These are phyloP conservation scores for Penicillium sp. DNA, from an alignment of 2,329 filamentous ascomycete genomes.

Conservation along the genomic window DNA sequence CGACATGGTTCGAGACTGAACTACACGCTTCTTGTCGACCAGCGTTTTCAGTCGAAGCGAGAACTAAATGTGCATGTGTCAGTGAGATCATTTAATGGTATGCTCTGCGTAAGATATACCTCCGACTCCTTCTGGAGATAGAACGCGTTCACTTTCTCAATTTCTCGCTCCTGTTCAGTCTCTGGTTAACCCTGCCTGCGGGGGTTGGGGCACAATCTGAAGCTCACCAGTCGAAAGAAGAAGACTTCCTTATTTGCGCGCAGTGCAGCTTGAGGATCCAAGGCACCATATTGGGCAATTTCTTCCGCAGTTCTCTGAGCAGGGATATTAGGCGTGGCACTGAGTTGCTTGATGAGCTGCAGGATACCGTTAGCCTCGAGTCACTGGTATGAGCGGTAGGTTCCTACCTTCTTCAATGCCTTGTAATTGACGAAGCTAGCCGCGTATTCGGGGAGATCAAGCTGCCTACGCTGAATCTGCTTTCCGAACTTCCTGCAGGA, in stretches of 20 bases:
- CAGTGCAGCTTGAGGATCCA: constrained; percentile 78
- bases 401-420: constrained; percentile 84
- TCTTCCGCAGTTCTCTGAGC: constrained; percentile 61
- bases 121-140: constrained; percentile 98
- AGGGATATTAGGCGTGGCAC: constrained; percentile 77
- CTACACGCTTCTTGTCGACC: constrained; percentile 87
- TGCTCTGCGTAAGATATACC: constrained; percentile 49
- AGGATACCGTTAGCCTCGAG: constrained; percentile 26
- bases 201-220: neutral
- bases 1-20: constrained; percentile 72
- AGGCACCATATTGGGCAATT: constrained; percentile 40
- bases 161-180: constrained; percentile 73
- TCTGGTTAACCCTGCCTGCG: neutral
- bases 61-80: constrained; percentile 54
- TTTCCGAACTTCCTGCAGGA: constrained; percentile 93
- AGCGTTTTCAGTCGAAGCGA: constrained; percentile 88
- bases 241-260: constrained; percentile 98
- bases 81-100: neutral
- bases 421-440: constrained; percentile 99
- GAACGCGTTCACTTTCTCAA: constrained; percentile 97
- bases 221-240: constrained; percentile 84
- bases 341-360: constrained; percentile 97
- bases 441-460: constrained; percentile 98
- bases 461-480: constrained; percentile 97
- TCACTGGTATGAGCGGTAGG: neutral